Evolutionary conservation across 2,329 filamentous ascomycete species (phyloP), one percentile per base, ranked within the genome.

Genomic region (Ceratocystis harringtonii): DNA sequence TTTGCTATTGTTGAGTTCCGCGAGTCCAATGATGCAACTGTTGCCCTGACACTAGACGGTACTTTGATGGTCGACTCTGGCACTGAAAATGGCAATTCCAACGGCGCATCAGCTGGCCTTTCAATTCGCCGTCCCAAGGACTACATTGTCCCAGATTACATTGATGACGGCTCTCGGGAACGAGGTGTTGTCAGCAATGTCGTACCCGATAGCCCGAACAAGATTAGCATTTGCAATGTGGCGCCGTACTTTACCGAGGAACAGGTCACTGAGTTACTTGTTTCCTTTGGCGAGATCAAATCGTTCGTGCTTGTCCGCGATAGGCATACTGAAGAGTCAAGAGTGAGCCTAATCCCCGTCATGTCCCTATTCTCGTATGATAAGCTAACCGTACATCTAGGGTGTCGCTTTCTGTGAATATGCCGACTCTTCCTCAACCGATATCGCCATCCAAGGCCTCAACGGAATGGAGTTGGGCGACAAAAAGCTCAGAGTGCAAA

Each of bases 391-490:
- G 30, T 61, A 22, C 41, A 41, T 41, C 17, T 69, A 96, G 87
- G 94, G 94, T 41, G 91, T 99, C 71, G 92, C 92, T 0, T 99
- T 99, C 78, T 95, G 90, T 76, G 95, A 99, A 75, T 99, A 96
- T 71, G 80, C 83, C 64, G 90, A 97, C 68, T 82, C 90, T 6
- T 67, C 69, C 19, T 82, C 83, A 48, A 96, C 94, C 28, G 86
- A 89, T 66, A 87, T 92, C 67, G 94, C 94, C 12, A 87, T 97
- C 15, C 89, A 96, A 70, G 90, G 90, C 10, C 79, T 99, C 36
- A 92, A 97, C 71, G 89, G 88, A 43, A 96, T 99, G 87, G 89
- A 94, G 69, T 84, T 99, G 15, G 92, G 90, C 50, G 92, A 95
- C 68, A 87, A 88, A 71, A 84, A 87, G 71, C 81, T 99, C 65